A percentile compares a stretch with the other conserved stretches of the same genome.
Conservation (phyloP, 495 filamentous ascomycete genomes). For the Penicillium simplicissimum region DNA sequence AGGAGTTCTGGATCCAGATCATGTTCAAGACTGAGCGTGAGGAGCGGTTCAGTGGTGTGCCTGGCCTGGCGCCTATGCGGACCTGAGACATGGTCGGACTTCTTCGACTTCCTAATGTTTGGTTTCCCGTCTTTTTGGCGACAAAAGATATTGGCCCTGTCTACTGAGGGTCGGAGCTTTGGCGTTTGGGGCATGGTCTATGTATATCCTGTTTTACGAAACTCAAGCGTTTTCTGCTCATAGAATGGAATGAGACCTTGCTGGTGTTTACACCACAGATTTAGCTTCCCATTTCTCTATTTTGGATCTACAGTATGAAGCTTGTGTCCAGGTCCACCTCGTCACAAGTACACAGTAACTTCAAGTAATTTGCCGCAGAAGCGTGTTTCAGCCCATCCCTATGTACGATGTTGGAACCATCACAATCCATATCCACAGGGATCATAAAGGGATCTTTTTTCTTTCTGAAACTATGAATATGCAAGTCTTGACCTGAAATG, state of each 20-base stretch:
- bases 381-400: not conserved
- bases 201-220: conserved; percentile 17
- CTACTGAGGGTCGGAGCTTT: conserved; percentile 21
- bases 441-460: conserved; percentile 8
- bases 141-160: conserved; percentile 14
- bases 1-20: conserved; percentile 98
- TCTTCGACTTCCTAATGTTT: conserved; percentile 1
- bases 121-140: conserved; percentile 3
- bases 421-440: not conserved
- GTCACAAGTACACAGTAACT: not conserved
- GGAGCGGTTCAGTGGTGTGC: conserved; percentile 91
- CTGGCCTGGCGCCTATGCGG: conserved; percentile 72
- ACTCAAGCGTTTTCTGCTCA: conserved; percentile 17
- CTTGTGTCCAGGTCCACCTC: not conserved
- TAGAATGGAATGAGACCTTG: not conserved
- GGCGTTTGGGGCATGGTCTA: conserved; percentile 21
- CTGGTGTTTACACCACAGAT: not conserved
- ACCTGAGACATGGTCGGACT: conserved; percentile 22
- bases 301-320: not conserved
- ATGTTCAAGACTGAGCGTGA: conserved; percentile 99
- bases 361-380: not conserved
- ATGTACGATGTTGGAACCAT: not conserved
- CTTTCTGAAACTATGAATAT: conserved; percentile 13
- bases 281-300: not conserved
- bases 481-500: conserved; percentile 24